A percentile compares a stretch with the other conserved stretches of the same genome.
phyloP scores from a whole-genome alignment of 1,284 basidiomycete genomes.

The Fomitopsis palustris region DNA sequence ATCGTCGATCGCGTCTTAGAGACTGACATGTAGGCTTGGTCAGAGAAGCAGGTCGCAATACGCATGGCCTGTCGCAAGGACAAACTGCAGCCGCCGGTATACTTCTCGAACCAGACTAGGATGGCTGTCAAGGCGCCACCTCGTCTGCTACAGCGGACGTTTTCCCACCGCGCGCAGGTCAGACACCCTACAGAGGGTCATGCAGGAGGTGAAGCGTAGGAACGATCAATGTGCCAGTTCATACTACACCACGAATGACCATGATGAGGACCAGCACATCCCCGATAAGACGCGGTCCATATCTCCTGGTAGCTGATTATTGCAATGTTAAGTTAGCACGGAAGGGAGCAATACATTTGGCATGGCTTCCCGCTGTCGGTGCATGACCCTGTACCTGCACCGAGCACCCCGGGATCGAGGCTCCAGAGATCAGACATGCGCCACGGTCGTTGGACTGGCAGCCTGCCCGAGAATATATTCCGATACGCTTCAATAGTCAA shows the following conservation, averaged over 20 bases:
- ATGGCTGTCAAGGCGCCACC: not conserved
- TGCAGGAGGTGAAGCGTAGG: slow-evolving; percentile 1
- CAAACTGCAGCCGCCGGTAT: not conserved
- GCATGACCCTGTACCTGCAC: not conserved
- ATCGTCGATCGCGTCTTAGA: not conserved
- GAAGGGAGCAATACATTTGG: not conserved
- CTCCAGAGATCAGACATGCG: not conserved
- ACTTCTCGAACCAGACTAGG: not conserved
- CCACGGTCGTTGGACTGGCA: not conserved
- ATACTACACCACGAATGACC: slow-evolving; percentile 1
- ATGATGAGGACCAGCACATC: slow-evolving; percentile 1
- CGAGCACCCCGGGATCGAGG: not conserved
- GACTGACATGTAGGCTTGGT: not conserved
- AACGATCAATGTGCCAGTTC: slow-evolving; percentile 1
- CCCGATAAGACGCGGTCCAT: slow-evolving; percentile 1
- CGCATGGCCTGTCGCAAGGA: not conserved
- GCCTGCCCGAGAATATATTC: not conserved
- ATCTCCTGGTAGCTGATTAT: slow-evolving; percentile 4
- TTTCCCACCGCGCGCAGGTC: slow-evolving; percentile 1
- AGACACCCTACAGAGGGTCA: not conserved
- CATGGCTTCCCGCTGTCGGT: not conserved
- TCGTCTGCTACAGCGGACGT: not conserved
- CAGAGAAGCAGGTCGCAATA: not conserved
- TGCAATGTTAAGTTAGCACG: not conserved
- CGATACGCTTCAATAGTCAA: not conserved